These are phyloP conservation scores for Testicularia cyperi DNA, from an alignment of 1,284 basidiomycete genomes.

Conservation along the genomic window DNA sequence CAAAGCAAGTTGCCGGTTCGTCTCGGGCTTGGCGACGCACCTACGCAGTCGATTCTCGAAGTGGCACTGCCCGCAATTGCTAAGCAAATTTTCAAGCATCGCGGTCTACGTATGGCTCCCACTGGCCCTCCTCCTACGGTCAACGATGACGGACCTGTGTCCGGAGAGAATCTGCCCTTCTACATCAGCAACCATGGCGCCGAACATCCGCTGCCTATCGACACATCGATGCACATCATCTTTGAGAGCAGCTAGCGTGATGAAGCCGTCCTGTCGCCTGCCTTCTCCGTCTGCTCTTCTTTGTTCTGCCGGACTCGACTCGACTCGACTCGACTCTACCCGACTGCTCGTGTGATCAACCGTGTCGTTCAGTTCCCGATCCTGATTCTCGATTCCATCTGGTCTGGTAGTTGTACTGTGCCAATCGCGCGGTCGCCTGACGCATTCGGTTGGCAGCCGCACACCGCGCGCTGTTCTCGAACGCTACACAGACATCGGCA, in stretches of 20 bases:
- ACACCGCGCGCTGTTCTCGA: too few relatives aligned
- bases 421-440: too few relatives aligned
- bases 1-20: constrained; percentile 12
- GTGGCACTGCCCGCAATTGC: constrained; percentile 31
- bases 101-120: constrained; percentile 22
- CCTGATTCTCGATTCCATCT: too few relatives aligned
- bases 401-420: too few relatives aligned
- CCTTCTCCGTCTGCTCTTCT: background rate
- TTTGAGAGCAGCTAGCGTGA: constrained; percentile 10
- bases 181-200: constrained; percentile 22
- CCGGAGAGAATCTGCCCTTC: constrained; percentile 23
- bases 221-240: constrained; percentile 37
- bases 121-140: constrained; percentile 24
- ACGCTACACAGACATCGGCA: constrained; percentile 33
- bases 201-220: constrained; percentile 30
- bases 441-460: too few relatives aligned
- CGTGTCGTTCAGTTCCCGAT: too few relatives aligned
- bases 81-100: constrained; percentile 32
- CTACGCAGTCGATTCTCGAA: constrained; percentile 29
- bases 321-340: too few relatives aligned
- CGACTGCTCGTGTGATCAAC: too few relatives aligned
- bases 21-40: constrained; percentile 33
- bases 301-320: too few relatives aligned
- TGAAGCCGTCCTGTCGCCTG: background rate
- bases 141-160: constrained; percentile 15